Conservation (phyloP, 495 filamentous ascomycete species). For the Aspergillus nidulans region DNA sequence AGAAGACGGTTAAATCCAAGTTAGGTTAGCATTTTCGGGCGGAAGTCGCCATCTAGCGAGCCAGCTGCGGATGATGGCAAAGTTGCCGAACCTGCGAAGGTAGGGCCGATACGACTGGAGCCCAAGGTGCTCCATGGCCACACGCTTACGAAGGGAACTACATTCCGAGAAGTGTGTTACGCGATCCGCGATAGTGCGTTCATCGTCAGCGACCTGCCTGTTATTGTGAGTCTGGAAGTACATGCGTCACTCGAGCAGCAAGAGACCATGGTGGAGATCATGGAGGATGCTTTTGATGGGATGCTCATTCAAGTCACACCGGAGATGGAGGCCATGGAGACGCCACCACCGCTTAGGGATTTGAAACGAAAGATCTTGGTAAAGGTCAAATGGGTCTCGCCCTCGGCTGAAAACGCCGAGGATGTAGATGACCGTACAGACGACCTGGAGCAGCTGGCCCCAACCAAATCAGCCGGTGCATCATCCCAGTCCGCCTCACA, state of each 20-base stretch:
- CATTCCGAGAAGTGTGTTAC: conserved; percentile 78
- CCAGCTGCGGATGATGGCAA: conserved; percentile 9
- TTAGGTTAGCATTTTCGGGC: conserved; percentile 24
- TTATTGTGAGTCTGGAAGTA: conserved; percentile 88
- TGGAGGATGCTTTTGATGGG: conserved; percentile 70
- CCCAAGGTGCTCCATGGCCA: conserved; percentile 84
- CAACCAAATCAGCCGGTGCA: not conserved
- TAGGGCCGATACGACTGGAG: conserved; percentile 46
- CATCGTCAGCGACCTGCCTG: conserved; percentile 63
- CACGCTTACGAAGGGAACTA: conserved; percentile 81
- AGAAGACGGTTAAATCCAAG: conserved; percentile 25
- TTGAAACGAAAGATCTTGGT: conserved; percentile 77
- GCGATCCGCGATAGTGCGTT: conserved; percentile 79
- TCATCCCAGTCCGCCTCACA: conserved; percentile 12
- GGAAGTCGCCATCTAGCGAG: conserved; percentile 11
- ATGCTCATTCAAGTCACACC: conserved; percentile 58
- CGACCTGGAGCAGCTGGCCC: conserved; percentile 15
- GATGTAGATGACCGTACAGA: conserved; percentile 22
- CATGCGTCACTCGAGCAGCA: conserved; percentile 77
- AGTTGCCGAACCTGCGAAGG: conserved; percentile 22
- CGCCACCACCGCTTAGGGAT: conserved; percentile 60
- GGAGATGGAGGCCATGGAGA: conserved; percentile 40
- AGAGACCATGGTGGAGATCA: conserved; percentile 84
- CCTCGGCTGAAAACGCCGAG: conserved; percentile 28
- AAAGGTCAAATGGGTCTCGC: conserved; percentile 72